These are phyloP conservation scores for Sugiyamaella novakii DNA, from an alignment of 1,139 yeast species.

Conservation along the genomic window DNA sequence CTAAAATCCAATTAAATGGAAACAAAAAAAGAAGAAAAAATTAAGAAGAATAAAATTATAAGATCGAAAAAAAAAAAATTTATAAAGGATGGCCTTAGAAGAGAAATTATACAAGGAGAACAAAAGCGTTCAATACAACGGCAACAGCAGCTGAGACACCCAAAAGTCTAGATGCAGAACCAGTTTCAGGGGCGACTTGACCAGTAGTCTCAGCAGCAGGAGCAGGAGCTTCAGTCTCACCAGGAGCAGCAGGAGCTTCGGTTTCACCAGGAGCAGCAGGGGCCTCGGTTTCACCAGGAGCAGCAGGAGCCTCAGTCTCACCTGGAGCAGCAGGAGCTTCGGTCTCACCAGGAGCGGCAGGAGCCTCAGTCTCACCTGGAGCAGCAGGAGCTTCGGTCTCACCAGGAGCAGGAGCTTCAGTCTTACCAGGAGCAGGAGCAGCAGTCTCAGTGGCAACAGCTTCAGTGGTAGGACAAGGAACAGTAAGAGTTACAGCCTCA, in stretches of 20 bases:
- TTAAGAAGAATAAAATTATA: conserved; percentile 3
- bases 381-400: conserved; percentile 10
- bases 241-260: conserved; percentile 4
- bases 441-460: conserved; percentile 10
- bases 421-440: conserved; percentile 7
- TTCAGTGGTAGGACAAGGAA: conserved; percentile 16
- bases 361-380: conserved; percentile 4
- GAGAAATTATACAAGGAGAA: conserved; percentile 16
- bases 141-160: conserved; percentile 15
- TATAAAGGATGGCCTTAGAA: not conserved
- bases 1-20: conserved; percentile 4
- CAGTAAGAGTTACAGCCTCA: conserved; percentile 10
- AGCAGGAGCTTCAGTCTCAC: conserved; percentile 6
- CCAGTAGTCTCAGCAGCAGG: conserved; percentile 10
- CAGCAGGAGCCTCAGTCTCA: conserved; percentile 15
- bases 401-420: conserved; percentile 10
- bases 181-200: not conserved
- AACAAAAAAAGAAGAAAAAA: conserved; percentile 3
- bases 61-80: not conserved
- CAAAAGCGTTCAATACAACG: conserved; percentile 9
- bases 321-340: not conserved
- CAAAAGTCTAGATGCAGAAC: conserved; percentile 11
- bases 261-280: conserved; percentile 9
- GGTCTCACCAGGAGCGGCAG: conserved; percentile 11
- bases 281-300: conserved; percentile 6